Evolutionary conservation across 2,329 filamentous ascomycete genomes (phyloP), one percentile per base, ranked within the genome.

Genomic region (Colletotrichum sp.): DNA sequence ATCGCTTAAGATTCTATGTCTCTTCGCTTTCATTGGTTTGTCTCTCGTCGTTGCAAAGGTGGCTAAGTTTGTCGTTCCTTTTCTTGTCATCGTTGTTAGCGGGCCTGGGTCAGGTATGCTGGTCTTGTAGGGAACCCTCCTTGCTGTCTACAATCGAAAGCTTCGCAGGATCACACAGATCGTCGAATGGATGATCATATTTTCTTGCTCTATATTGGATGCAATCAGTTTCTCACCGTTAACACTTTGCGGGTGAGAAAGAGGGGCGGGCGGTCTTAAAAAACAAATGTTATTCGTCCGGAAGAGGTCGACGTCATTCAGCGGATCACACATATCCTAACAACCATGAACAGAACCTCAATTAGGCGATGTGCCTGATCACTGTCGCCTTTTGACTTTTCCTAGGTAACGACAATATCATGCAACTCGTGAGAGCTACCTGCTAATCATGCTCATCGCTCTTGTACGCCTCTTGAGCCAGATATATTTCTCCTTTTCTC

Each of bases 401-500:
- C 6, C 38, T 43, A 11, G 9, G 18, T 11, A 9, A 9, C 11
- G 18, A 43, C 18, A 9, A n/a, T 6, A 11, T 6, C 16, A 43
- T 43, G 38, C 0, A 43, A n/a, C 8, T 43, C 38, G 1, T 43
- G 18, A 8, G 18, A 11, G 18, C 38, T 11, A n/a, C 38, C 18
- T n/a, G 0, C 0, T 16, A 6, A 1, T 43, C 38, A 5, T 43
- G 38, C 38, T 43, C 3, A 1, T 2, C 38, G 6, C 18, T 16
- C 16, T 43, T 3, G 38, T 3, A 43, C 38, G 1, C 38, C 38
- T n/a, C 38, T 11, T 43, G 18, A 43, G 8, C 38, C 3, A 18
- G 11, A 6, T 1, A 43, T 11, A 11, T 1, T 43, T 43, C 38
- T 43, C 38, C 18, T 16, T 5, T 43, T 16, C 36, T 43, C 8